Percentiles rank a stretch among this genome's conserved stretches.
phyloP scores from a whole-genome alignment of 2,329 filamentous ascomycete genomes.

The Escovopsis sp. region DNA sequence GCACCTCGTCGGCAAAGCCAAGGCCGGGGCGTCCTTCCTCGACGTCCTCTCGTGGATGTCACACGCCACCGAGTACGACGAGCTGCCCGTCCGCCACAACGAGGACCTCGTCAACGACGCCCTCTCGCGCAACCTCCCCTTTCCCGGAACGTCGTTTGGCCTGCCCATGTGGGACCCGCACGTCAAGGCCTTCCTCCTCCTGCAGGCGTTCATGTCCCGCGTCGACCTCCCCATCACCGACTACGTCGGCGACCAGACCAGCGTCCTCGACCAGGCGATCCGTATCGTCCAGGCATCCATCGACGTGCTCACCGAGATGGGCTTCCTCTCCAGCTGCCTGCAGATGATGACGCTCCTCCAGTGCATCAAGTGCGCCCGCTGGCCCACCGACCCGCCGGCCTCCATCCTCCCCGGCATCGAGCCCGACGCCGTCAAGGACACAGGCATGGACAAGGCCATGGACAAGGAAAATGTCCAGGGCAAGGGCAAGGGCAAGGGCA shows the following conservation, averaged over 20 bases:
- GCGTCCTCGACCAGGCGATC: constrained; percentile 86
- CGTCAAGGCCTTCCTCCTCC: constrained; percentile 83
- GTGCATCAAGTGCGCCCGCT: constrained; percentile 81
- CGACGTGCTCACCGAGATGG: constrained; percentile 85
- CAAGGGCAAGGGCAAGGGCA: constrained; percentile 16
- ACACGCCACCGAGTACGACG: constrained; percentile 87
- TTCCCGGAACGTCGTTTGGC: constrained; percentile 42
- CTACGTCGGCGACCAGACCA: constrained; percentile 87
- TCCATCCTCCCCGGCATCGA: constrained; percentile 66
- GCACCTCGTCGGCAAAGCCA: constrained; percentile 63
- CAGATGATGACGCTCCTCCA: constrained; percentile 79
- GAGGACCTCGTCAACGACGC: constrained; percentile 95
- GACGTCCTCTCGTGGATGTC: constrained; percentile 89
- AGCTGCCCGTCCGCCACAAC: constrained; percentile 93
- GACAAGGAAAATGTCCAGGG: too few species aligned
- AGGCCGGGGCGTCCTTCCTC: constrained; percentile 58
- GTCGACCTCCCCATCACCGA: constrained; percentile 88
- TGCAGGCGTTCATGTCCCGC: constrained; percentile 90
- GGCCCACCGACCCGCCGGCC: constrained; percentile 69
- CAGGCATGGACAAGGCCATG: too few species aligned
- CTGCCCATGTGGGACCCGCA: constrained; percentile 97
- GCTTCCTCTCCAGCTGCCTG: constrained; percentile 59
- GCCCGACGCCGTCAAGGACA: constrained; percentile 10
- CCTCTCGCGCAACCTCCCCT: constrained; percentile 65
- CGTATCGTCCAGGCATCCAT: constrained; percentile 94